phyloP scores from a whole-genome alignment of 1,139 yeast species.

The Yarrowia galli region DNA sequence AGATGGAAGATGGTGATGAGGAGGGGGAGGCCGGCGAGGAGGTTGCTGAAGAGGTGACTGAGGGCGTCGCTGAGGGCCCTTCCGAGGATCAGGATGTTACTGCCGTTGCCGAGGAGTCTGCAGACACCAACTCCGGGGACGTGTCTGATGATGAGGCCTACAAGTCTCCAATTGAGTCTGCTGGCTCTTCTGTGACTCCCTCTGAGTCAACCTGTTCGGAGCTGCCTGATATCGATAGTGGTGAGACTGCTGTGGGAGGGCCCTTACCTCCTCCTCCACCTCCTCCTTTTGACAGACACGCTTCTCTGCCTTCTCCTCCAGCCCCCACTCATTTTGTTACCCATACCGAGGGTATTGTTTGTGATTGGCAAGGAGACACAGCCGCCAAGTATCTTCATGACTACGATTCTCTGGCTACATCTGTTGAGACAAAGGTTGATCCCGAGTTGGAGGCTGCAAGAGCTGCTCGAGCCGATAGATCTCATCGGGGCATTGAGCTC shows the following conservation, averaged over 20 bases:
- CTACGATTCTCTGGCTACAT: constrained; percentile 45
- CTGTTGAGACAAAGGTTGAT: constrained; percentile 46
- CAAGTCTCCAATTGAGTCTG: constrained; percentile 6
- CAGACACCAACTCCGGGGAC: background rate
- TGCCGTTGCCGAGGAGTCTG: background rate
- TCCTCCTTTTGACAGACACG: constrained; percentile 25
- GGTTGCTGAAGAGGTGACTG: background rate
- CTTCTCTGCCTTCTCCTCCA: constrained; percentile 28
- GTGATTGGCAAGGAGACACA: constrained; percentile 68
- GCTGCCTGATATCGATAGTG: background rate
- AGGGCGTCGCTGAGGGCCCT: background rate
- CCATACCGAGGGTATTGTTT: constrained; percentile 62
- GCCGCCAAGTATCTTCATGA: constrained; percentile 61
- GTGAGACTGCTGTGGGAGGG: background rate
- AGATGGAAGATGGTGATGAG: constrained; percentile 10
- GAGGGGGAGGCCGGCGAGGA: background rate
- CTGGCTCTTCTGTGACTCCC: background rate
- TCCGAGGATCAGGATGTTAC: background rate
- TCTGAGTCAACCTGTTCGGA: constrained; percentile 5
- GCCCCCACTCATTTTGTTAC: constrained; percentile 44
- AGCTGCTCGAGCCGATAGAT: constrained; percentile 47
- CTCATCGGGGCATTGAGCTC: constrained; percentile 62
- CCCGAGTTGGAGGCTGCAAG: constrained; percentile 55
- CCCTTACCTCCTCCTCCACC: constrained; percentile 12
- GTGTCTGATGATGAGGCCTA: constrained; percentile 14